Percentiles rank a stretch among this genome's conserved stretches.
Evolutionary conservation across 2,329 filamentous ascomycete species (phyloP).

Genomic region (Phialophora verrucosa): DNA sequence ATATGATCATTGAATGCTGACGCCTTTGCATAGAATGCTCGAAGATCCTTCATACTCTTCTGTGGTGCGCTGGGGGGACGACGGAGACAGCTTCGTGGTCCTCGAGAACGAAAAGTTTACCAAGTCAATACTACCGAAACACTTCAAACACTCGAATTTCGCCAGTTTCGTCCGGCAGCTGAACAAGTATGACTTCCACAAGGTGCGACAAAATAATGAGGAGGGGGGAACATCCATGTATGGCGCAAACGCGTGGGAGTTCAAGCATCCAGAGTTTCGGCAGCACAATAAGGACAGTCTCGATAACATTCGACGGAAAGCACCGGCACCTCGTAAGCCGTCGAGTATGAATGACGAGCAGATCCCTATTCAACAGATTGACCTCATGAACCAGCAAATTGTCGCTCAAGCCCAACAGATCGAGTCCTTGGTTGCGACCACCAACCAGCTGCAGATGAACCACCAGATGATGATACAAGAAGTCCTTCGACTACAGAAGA

Average conservation of each 20-base stretch:
- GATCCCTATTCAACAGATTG: slow-evolving; percentile 83
- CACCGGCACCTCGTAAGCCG: slow-evolving; percentile 83
- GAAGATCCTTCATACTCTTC: slow-evolving; percentile 91
- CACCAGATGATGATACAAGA: slow-evolving; percentile 70
- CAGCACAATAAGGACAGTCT: slow-evolving; percentile 94
- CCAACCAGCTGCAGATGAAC: slow-evolving; percentile 74
- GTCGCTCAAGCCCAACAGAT: slow-evolving; percentile 92
- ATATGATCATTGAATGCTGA: slow-evolving; percentile 20
- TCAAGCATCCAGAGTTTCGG: slow-evolving; percentile 95
- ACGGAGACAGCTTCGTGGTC: slow-evolving; percentile 95
- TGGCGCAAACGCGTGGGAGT: slow-evolving; percentile 87
- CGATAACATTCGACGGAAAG: slow-evolving; percentile 95
- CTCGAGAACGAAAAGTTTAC: slow-evolving; percentile 99
- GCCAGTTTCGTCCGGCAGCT: slow-evolving; percentile 94
- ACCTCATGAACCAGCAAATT: slow-evolving; percentile 84
- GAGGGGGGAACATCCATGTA: slow-evolving; percentile 82
- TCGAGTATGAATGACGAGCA: slow-evolving; percentile 72
- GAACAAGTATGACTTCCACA: slow-evolving; percentile 99
- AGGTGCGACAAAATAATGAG: slow-evolving; percentile 89
- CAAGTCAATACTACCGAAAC: slow-evolving; percentile 93
- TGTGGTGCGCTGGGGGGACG: slow-evolving; percentile 93
- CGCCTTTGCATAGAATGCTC: slow-evolving; percentile 72
- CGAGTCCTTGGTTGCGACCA: slow-evolving; percentile 82
- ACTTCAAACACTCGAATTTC: slow-evolving; percentile 99
- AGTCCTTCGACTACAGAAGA: slow-evolving; percentile 69